Evolutionary conservation across 306 rosid species (phyloP).

Genomic region (Sicyos baderoa): DNA sequence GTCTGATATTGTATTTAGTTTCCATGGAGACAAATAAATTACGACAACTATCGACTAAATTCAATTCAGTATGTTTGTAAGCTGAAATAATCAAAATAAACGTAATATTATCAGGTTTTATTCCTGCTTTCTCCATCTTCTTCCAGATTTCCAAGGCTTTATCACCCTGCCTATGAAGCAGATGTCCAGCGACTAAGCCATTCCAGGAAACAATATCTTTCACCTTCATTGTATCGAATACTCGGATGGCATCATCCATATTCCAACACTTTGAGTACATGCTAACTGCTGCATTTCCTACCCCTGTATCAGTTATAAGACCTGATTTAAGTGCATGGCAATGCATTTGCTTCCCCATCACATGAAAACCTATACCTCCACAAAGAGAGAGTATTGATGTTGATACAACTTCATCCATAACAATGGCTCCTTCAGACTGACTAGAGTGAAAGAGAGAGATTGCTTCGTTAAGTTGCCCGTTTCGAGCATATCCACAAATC

Average conservation of each 20-base stretch:
- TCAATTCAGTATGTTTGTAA: no score
- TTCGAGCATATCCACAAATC: no score
- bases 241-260: slow-evolving; percentile 49
- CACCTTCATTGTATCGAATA: slow-evolving; percentile 39
- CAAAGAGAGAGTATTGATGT: slow-evolving; percentile 56
- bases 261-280: slow-evolving; percentile 85
- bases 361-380: slow-evolving; percentile 59
- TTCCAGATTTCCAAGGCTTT: slow-evolving; percentile 58
- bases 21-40: slow-evolving; percentile 52
- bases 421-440: neutral
- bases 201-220: slow-evolving; percentile 73
- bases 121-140: slow-evolving; percentile 56
- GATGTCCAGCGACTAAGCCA: slow-evolving; percentile 59
- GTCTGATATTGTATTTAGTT: slow-evolving; percentile 40
- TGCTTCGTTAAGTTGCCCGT: no score
- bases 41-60: slow-evolving; percentile 54
- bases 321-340: slow-evolving; percentile 13
- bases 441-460: slow-evolving; percentile 7
- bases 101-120: neutral
- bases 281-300: slow-evolving; percentile 63
- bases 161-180: slow-evolving; percentile 64
- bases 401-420: slow-evolving; percentile 58
- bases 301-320: slow-evolving; percentile 42
- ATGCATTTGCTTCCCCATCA: slow-evolving; percentile 39
- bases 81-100: slow-evolving; percentile 22